phyloP scores from a whole-genome alignment of 441 rosid genomes.

The Arabidopsis hybrid region DNA sequence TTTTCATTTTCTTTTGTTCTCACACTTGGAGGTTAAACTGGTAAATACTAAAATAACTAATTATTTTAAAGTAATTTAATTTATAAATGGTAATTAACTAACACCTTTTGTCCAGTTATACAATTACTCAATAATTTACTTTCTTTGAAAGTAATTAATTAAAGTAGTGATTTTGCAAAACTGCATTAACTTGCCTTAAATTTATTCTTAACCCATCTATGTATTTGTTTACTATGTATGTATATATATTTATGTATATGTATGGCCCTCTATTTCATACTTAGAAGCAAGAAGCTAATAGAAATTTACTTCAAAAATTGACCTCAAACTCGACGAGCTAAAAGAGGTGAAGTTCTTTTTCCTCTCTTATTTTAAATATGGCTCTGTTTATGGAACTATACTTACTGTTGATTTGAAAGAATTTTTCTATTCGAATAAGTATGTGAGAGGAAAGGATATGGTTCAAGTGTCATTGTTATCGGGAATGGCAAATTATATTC shows the following conservation, averaged over 20 bases:
- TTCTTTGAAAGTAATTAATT: slow-evolving; percentile 22
- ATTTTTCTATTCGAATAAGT: slow-evolving; percentile 14
- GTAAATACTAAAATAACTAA: not conserved
- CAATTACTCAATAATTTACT: slow-evolving; percentile 24
- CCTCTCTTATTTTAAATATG: not conserved
- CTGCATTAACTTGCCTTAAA: slow-evolving; percentile 29
- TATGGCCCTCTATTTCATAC: slow-evolving; percentile 18
- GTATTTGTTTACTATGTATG: slow-evolving; percentile 21
- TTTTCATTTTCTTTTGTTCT: not conserved
- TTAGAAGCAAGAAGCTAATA: not conserved
- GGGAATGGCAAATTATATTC: slow-evolving; percentile 54
- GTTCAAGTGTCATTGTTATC: slow-evolving; percentile 64
- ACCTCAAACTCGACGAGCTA: slow-evolving; percentile 34
- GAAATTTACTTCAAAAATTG: slow-evolving; percentile 1
- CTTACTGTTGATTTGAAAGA: slow-evolving; percentile 35
- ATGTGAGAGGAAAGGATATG: slow-evolving; percentile 44
- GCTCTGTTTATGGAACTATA: not conserved
- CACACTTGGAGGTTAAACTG: slow-evolving; percentile 7
- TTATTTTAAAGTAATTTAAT: not conserved
- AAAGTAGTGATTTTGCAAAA: slow-evolving; percentile 23
- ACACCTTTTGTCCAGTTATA: slow-evolving; percentile 26
- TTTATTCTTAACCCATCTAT: slow-evolving; percentile 8
- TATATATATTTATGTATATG: slow-evolving; percentile 1
- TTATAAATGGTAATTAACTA: slow-evolving; percentile 8
- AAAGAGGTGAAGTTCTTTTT: slow-evolving; percentile 38